A percentile compares a stretch with the other conserved stretches of the same genome.
phyloP scores from a whole-genome alignment of 768 basidiomycete species.

The Vishniacozyma victoriae region DNA sequence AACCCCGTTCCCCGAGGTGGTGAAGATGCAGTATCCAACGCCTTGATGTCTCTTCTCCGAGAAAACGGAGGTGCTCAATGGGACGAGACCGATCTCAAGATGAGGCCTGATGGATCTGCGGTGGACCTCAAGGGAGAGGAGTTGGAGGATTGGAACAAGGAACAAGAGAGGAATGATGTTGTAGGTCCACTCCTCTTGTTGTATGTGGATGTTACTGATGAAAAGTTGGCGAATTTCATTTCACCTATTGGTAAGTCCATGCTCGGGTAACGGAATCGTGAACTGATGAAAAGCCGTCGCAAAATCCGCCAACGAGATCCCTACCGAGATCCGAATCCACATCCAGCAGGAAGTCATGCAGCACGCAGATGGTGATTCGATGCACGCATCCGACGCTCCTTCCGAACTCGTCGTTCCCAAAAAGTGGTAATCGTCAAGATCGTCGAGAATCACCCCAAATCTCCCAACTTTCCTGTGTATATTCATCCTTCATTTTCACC shows the following conservation, averaged over 20 bases:
- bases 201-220: not conserved
- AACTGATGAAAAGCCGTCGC: too few relatives aligned
- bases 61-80: conserved; percentile 38
- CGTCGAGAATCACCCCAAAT: too few relatives aligned
- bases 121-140: not conserved
- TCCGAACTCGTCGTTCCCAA: too few relatives aligned
- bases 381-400: too few relatives aligned
- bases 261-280: too few relatives aligned
- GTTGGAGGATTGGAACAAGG: not conserved
- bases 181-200: not conserved
- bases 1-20: conserved; percentile 1
- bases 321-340: conserved; percentile 19
- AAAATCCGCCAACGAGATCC: not conserved
- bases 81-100: conserved; percentile 23
- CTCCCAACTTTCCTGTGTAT: too few relatives aligned
- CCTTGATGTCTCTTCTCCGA: conserved; percentile 28
- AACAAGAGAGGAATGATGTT: not conserved
- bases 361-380: too few relatives aligned
- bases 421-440: too few relatives aligned
- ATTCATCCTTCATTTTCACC: too few relatives aligned
- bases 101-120: not conserved
- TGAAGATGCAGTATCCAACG: not conserved
- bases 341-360: conserved; percentile 21
- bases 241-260: conserved; percentile 25
- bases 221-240: conserved; percentile 19